phyloP scores from a whole-genome alignment of 1,284 basidiomycete genomes.

The Trametes sp. region DNA sequence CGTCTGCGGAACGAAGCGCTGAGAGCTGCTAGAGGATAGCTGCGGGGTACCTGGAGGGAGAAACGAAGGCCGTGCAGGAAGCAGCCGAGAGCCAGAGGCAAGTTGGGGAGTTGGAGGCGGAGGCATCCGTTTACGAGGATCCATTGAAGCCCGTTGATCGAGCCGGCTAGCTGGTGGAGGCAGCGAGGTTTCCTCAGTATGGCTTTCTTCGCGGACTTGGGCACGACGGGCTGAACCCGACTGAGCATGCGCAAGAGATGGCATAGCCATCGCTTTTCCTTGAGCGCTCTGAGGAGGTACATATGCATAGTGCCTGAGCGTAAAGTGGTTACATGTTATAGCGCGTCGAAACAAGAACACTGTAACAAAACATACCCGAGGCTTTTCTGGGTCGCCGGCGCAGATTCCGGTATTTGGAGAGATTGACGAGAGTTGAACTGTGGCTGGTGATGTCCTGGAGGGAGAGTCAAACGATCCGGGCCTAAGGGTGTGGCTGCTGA shows the following conservation, averaged over 20 bases:
- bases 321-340: not conserved
- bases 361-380: constrained; percentile 13
- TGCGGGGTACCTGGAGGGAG: constrained; percentile 24
- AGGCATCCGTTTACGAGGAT: constrained; percentile 19
- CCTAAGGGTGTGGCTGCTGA: constrained; percentile 57
- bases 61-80: constrained; percentile 24
- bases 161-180: constrained; percentile 5
- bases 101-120: constrained; percentile 24
- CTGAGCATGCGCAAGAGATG: constrained; percentile 36
- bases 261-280: constrained; percentile 36
- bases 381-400: not conserved
- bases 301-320: constrained; percentile 67
- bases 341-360: not conserved
- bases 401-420: constrained; percentile 1
- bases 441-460: constrained; percentile 57
- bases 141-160: constrained; percentile 2
- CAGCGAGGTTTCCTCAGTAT: not conserved
- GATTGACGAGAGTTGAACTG: constrained; percentile 47
- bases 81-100: not conserved
- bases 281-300: constrained; percentile 51
- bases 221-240: constrained; percentile 31
- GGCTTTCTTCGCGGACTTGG: constrained; percentile 18
- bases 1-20: constrained; percentile 28
- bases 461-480: constrained; percentile 66
- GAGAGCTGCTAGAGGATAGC: constrained; percentile 21